phyloP scores from a whole-genome alignment of 2,329 filamentous ascomycete species.

The Penicillium sp. region DNA sequence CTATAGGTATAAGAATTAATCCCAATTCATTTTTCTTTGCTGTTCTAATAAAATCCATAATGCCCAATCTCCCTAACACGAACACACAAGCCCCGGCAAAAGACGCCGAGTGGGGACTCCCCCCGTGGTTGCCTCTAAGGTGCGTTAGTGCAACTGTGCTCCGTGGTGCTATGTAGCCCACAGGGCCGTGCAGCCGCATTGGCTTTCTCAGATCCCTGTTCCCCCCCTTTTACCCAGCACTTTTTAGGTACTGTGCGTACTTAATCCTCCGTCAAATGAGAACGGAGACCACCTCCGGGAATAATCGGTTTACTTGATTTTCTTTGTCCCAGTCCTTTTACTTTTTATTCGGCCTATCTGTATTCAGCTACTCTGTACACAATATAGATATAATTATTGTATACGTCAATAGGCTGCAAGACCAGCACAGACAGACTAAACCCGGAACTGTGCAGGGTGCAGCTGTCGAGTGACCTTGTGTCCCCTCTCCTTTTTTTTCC shows the following conservation, averaged over 20 bases:
- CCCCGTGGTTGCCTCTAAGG: constrained; percentile 25
- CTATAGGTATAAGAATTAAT: not conserved
- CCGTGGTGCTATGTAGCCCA: constrained; percentile 20
- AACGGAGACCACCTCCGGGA: not conserved
- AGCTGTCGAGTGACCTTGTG: constrained; percentile 19
- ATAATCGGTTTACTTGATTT: not conserved
- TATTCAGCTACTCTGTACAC: not conserved
- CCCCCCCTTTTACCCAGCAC: constrained; percentile 12
- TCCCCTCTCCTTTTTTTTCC: not conserved
- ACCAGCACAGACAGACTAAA: constrained; percentile 20
- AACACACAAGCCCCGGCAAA: constrained; percentile 21
- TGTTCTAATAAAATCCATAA: not conserved
- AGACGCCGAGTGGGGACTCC: constrained; percentile 21
- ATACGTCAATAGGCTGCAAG: constrained; percentile 14
- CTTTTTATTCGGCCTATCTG: not conserved
- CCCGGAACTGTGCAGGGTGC: constrained; percentile 20
- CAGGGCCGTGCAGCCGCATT: constrained; percentile 21
- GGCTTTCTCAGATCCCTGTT: constrained; percentile 17
- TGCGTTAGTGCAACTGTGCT: constrained; percentile 27
- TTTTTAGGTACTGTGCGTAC: not conserved
- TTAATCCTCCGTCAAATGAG: not conserved
- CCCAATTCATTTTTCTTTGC: not conserved
- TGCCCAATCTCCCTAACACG: not conserved
- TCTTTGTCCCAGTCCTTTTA: not conserved
- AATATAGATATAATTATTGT: not conserved